These are phyloP conservation scores for Fusarium nurragi DNA, from an alignment of 2,329 filamentous ascomycete genomes.

Conservation along the genomic window DNA sequence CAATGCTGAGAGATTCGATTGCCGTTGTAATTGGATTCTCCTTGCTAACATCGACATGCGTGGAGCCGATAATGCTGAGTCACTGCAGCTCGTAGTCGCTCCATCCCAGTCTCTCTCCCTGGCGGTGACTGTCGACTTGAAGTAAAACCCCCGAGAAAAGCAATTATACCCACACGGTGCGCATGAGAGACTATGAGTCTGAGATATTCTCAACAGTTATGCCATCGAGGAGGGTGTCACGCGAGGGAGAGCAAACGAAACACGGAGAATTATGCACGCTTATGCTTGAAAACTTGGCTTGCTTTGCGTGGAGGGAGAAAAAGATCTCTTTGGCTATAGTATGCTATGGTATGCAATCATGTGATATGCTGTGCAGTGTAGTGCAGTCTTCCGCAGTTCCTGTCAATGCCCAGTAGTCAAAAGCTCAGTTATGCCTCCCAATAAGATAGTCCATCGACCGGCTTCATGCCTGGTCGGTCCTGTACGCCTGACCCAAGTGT, in stretches of 20 bases:
- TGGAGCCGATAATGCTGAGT: constrained; percentile 18
- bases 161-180: constrained; percentile 23
- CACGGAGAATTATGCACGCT: constrained; percentile 16
- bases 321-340: constrained; percentile 43
- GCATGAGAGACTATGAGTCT: background rate
- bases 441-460: constrained; percentile 38
- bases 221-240: constrained; percentile 5
- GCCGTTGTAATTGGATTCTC: background rate
- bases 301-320: constrained; percentile 39
- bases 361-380: constrained; percentile 42
- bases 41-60: constrained; percentile 1
- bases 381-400: constrained; percentile 45
- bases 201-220: constrained; percentile 5
- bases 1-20: background rate
- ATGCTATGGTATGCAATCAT: constrained; percentile 44
- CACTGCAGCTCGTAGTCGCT: constrained; percentile 9
- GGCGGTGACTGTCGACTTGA: constrained; percentile 22
- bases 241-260: constrained; percentile 4
- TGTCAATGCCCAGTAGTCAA: constrained; percentile 38
- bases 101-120: constrained; percentile 16
- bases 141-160: constrained; percentile 35
- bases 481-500: constrained; percentile 41
- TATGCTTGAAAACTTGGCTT: constrained; percentile 18
- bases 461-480: constrained; percentile 41
- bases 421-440: constrained; percentile 38